Conservation (phyloP, 2,329 filamentous ascomycete species). For the Exophiala xenobiotica region DNA sequence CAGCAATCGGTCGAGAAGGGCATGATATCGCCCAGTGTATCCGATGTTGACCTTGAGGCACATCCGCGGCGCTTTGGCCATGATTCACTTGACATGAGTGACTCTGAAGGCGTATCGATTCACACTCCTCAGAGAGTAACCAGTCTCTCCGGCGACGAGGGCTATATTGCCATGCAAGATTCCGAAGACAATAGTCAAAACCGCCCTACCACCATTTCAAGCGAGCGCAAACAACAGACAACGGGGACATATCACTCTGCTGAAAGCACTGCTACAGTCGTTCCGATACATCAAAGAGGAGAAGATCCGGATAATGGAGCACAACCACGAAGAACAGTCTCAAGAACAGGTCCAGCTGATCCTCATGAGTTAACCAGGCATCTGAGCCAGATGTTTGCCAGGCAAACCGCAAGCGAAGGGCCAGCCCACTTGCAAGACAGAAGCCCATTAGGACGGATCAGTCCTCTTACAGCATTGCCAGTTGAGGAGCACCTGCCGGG, state of each 20-base stretch:
- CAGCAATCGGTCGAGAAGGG: constrained; percentile 54
- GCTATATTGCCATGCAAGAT: constrained; percentile 2
- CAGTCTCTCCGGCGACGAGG: constrained; percentile 18
- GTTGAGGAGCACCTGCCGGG: too few species aligned
- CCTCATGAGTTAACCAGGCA: constrained; percentile 2
- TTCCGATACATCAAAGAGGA: not conserved
- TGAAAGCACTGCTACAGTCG: not conserved
- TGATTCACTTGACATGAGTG: constrained; percentile 29
- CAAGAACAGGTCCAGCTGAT: constrained; percentile 2
- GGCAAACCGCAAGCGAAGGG: constrained; percentile 3
- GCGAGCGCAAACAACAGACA: not conserved
- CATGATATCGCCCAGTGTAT: constrained; percentile 9
- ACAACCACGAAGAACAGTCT: not conserved
- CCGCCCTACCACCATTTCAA: not conserved
- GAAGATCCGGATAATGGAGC: not conserved
- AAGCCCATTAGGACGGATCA: constrained; percentile 25
- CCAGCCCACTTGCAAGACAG: constrained; percentile 6
- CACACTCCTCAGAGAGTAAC: constrained; percentile 26
- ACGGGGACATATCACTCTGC: not conserved
- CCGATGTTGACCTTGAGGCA: constrained; percentile 9
- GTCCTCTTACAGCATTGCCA: constrained; percentile 20
- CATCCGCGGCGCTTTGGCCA: constrained; percentile 18
- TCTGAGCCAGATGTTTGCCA: constrained; percentile 4
- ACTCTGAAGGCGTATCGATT: constrained; percentile 28
- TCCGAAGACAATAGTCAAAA: not conserved